Percentiles rank a stretch among this genome's conserved stretches.
Conservation (phyloP, 2,329 filamentous ascomycete species). For the Colletotrichum filicis region DNA sequence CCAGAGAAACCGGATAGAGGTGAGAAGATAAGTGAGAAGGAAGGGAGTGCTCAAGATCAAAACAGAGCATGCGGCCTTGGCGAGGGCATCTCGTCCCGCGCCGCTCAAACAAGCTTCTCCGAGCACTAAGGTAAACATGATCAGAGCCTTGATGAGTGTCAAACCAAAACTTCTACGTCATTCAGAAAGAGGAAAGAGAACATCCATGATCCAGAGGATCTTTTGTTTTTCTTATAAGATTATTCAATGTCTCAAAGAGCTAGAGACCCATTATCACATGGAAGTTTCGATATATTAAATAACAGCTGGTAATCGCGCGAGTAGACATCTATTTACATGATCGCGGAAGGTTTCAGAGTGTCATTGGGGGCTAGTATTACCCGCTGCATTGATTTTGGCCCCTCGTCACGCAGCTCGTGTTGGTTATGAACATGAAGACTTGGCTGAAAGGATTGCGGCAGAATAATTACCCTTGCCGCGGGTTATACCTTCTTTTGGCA, state of each 20-base stretch:
- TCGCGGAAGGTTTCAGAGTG: no score
- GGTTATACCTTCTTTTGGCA: neutral
- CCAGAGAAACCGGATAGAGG: neutral
- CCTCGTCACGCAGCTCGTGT: neutral
- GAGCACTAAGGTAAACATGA: neutral
- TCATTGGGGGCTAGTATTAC: neutral
- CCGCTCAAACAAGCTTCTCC: no score
- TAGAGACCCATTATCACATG: neutral
- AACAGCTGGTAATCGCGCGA: neutral
- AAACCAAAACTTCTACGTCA: rapidly evolving
- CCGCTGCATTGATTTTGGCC: neutral
- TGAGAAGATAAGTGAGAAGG: neutral
- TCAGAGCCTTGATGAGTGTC: no score
- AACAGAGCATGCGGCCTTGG: neutral
- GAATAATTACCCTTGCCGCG: neutral
- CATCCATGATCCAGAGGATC: neutral
- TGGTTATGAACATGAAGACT: neutral
- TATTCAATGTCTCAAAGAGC: no score
- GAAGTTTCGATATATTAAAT: neutral
- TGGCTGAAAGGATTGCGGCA: neutral
- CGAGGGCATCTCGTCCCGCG: neutral
- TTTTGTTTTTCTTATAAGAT: neutral
- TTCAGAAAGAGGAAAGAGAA: neutral
- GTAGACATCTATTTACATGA: neutral
- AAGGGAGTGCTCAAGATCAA: neutral